Conservation (phyloP, 306 rosid species). For the Rosa persica region DNA sequence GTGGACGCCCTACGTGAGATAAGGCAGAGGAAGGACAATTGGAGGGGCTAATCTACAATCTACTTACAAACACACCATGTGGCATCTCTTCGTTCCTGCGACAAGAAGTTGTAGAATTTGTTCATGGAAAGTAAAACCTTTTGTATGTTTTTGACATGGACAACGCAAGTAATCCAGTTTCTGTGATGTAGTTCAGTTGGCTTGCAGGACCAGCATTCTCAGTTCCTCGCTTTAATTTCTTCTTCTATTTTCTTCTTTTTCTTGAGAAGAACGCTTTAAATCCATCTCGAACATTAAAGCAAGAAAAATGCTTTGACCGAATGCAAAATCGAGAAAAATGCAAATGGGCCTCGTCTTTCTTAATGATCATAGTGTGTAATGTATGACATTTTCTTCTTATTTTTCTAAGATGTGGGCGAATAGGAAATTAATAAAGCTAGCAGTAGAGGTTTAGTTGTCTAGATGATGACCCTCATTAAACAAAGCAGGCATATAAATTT, state of each 20-base stretch:
- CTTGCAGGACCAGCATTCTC: not conserved
- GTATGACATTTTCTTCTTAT: not conserved
- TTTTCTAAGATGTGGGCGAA: not conserved
- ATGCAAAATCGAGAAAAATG: not conserved
- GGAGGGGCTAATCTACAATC: conserved; percentile 54
- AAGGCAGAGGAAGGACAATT: conserved; percentile 64
- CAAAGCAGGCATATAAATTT: not conserved
- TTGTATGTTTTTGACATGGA: not conserved
- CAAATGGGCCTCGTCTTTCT: not conserved
- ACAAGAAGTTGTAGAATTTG: not conserved
- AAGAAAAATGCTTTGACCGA: not conserved
- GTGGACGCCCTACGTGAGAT: conserved; percentile 68
- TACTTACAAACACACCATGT: conserved; percentile 10
- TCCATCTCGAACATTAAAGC: not conserved
- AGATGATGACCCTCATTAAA: not conserved
- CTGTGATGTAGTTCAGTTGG: not conserved
- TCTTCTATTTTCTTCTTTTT: too few species aligned
- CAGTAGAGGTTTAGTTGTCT: not conserved
- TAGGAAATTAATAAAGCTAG: not conserved
- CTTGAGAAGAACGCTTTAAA: too few species aligned
- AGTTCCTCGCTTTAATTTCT: not conserved
- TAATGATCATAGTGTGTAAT: not conserved
- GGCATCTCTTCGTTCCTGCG: not conserved
- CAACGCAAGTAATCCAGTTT: not conserved
- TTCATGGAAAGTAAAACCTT: not conserved